Conservation (phyloP, 441 rosid species). For the Monsonia emarginata region DNA sequence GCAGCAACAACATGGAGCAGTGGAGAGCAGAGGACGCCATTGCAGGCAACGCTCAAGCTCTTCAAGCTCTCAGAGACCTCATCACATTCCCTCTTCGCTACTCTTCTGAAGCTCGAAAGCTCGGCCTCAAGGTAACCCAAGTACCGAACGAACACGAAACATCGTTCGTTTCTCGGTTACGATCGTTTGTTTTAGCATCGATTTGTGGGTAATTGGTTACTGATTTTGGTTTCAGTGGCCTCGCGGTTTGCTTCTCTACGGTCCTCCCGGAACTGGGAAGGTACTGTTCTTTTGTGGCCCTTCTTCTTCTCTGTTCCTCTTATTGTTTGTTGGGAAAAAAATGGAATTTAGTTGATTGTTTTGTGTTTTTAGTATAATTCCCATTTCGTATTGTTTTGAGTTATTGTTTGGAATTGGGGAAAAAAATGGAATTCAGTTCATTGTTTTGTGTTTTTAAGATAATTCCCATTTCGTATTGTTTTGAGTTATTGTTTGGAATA, state of each 20-base stretch:
- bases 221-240: conserved; percentile 54
- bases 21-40: conserved; percentile 70
- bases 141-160: background rate
- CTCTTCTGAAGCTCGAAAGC: conserved; percentile 53
- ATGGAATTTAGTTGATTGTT: background rate
- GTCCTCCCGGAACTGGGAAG: conserved; percentile 88
- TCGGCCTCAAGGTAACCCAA: conserved; percentile 57
- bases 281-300: conserved; percentile 19
- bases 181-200: background rate
- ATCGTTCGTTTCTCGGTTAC: background rate
- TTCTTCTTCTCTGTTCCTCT: background rate
- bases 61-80: conserved; percentile 73
- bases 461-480: background rate
- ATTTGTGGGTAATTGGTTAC: background rate
- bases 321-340: background rate
- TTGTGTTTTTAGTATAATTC: background rate
- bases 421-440: background rate
- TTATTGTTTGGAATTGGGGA: background rate
- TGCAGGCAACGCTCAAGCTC: conserved; percentile 62
- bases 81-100: conserved; percentile 59
- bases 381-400: background rate
- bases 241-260: conserved; percentile 66
- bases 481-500: background rate
- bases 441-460: background rate
- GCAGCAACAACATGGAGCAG: conserved; percentile 11